Percentiles rank a stretch among this genome's conserved stretches.
These are phyloP conservation scores for Diaporthe sp. DNA, from an alignment of 2,329 filamentous ascomycete species.

Conservation along the genomic window DNA sequence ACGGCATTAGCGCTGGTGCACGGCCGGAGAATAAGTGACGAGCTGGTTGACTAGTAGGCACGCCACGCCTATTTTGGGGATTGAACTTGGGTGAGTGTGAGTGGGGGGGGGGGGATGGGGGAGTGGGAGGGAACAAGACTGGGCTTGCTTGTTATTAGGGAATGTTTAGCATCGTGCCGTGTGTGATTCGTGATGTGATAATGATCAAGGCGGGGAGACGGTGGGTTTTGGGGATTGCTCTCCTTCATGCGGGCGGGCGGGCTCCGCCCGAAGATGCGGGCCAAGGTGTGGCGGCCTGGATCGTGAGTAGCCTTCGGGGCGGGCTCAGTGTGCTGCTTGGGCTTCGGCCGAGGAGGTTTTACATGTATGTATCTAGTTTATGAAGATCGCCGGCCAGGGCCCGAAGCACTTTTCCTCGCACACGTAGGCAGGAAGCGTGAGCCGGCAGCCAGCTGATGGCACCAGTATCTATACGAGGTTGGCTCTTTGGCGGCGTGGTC, in stretches of 20 bases:
- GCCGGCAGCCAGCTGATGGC: neutral
- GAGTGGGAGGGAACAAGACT: neutral
- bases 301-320: neutral
- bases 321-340: neutral
- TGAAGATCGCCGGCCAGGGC: slow-evolving; percentile 10
- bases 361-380: neutral
- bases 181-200: slow-evolving; percentile 24
- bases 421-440: neutral
- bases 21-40: slow-evolving; percentile 34
- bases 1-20: slow-evolving; percentile 30
- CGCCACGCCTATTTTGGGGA: neutral
- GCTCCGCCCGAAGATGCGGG: neutral
- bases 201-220: neutral
- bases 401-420: neutral
- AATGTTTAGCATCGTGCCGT: slow-evolving; percentile 11
- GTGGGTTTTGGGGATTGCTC: neutral
- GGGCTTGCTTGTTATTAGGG: neutral
- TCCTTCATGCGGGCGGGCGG: slow-evolving; percentile 14
- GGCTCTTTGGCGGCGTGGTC: slow-evolving; percentile 9
- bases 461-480: neutral
- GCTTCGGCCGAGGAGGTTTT: neutral
- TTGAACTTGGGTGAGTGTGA: neutral
- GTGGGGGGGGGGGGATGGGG: too few species aligned
- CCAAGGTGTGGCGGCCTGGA: neutral
- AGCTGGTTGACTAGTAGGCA: slow-evolving; percentile 5